These are phyloP conservation scores for Tilletia caries DNA, from an alignment of 1,284 basidiomycete species.

Conservation along the genomic window DNA sequence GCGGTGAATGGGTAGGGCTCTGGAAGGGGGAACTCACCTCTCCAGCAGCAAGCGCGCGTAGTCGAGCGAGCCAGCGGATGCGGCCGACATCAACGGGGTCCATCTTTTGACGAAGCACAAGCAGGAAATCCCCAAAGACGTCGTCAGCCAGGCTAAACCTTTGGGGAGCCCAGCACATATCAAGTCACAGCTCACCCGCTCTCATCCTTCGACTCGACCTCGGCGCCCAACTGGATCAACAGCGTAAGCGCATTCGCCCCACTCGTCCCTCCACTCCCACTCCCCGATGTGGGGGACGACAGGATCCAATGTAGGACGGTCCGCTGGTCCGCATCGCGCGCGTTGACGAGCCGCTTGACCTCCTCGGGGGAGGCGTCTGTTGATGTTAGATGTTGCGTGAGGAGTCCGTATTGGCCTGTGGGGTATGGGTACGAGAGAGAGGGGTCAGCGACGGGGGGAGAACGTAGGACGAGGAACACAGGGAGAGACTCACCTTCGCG, in stretches of 20 bases:
- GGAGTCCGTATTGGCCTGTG: slow-evolving; percentile 7
- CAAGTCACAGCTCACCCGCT: not conserved
- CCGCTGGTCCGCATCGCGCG: slow-evolving; percentile 1
- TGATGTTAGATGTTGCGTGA: not conserved
- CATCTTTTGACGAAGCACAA: not conserved
- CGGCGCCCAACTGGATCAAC: not conserved
- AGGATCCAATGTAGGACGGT: slow-evolving; percentile 12
- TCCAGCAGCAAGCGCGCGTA: not conserved
- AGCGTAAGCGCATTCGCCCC: not conserved
- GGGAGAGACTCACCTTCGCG: slow-evolving; percentile 9
- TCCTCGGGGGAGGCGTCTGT: not conserved
- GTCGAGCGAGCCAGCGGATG: not conserved
- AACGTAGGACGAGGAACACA: not conserved
- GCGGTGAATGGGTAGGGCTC: no score
- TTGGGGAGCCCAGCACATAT: not conserved
- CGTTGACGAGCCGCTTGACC: not conserved
- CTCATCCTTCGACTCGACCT: slow-evolving; percentile 1
- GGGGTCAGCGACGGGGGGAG: not conserved
- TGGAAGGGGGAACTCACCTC: not conserved
- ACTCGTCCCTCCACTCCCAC: not conserved
- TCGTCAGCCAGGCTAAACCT: no score
- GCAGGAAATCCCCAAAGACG: not conserved
- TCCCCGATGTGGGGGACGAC: not conserved
- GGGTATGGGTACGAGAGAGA: not conserved
- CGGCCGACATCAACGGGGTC: slow-evolving; percentile 8